These are phyloP conservation scores for Phytophthora multivora DNA, from an alignment of 352 stramenopile species.

Conservation along the genomic window DNA sequence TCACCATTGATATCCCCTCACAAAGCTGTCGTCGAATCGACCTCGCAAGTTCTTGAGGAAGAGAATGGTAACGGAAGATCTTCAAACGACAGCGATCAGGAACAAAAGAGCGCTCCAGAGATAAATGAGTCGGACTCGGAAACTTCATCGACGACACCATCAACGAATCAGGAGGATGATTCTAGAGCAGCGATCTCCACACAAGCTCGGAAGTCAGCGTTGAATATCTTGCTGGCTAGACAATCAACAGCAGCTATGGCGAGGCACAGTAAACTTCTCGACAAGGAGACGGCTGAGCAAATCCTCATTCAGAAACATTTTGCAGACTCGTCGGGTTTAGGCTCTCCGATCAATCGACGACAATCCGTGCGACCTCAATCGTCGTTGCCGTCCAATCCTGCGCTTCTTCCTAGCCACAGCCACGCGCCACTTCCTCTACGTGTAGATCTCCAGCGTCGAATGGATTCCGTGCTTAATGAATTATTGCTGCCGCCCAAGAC, in stretches of 20 bases:
- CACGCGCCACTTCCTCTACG: conserved; percentile 55
- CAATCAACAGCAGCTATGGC: conserved; percentile 27
- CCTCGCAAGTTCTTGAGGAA: background rate
- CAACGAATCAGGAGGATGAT: conserved; percentile 23
- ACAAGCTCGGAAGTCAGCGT: conserved; percentile 44
- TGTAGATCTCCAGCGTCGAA: conserved; percentile 61
- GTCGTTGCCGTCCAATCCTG: background rate
- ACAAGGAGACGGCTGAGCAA: conserved; percentile 46
- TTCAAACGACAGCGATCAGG: background rate
- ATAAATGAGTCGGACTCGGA: conserved; percentile 8
- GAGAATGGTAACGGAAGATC: background rate
- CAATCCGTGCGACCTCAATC: conserved; percentile 7
- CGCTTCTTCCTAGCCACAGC: conserved; percentile 24
- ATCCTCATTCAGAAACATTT: conserved; percentile 60
- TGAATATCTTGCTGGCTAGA: conserved; percentile 47
- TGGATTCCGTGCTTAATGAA: conserved; percentile 56
- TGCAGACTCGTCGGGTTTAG: conserved; percentile 10
- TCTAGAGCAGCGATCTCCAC: conserved; percentile 10
- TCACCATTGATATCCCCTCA: conserved; percentile 6
- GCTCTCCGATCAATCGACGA: background rate
- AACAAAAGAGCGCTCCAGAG: background rate
- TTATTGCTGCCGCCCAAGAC: conserved; percentile 55
- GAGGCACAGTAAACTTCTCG: conserved; percentile 39
- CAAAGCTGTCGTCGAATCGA: conserved; percentile 3
- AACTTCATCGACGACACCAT: background rate